Conservation (phyloP, 345 rosid genomes). For the Reutealis trisperma region DNA sequence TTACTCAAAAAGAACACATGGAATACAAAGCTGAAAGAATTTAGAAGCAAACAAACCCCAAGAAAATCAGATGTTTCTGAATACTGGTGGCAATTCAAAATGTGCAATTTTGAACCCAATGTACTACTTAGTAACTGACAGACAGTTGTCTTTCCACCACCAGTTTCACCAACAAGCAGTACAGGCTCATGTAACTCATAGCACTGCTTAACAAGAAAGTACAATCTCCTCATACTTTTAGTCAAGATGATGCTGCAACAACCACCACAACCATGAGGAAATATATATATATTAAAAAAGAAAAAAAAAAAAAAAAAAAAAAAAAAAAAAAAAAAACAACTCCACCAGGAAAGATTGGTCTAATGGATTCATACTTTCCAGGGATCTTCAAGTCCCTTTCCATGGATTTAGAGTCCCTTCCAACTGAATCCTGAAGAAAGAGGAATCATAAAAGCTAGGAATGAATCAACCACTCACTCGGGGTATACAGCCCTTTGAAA, state of each 20-base stretch:
- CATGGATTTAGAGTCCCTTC: constrained; percentile 29
- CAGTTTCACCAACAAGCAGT: constrained; percentile 98
- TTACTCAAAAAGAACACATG: background rate
- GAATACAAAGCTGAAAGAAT: background rate
- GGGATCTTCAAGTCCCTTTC: constrained; percentile 23
- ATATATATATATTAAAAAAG: background rate
- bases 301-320: constrained; percentile 12
- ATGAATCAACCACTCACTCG: background rate
- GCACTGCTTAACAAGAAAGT: constrained; percentile 72
- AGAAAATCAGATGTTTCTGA: constrained; percentile 94
- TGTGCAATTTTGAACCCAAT: constrained; percentile 60
- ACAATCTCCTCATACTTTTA: constrained; percentile 80
- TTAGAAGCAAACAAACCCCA: constrained; percentile 60
- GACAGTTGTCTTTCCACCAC: constrained; percentile 96
- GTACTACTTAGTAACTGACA: constrained; percentile 71
- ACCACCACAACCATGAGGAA: constrained; percentile 16
- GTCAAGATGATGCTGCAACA: constrained; percentile 69
- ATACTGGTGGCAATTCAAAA: constrained; percentile 94
- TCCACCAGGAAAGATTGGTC: constrained; percentile 14
- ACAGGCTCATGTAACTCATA: constrained; percentile 86
- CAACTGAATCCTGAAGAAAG: constrained; percentile 50
- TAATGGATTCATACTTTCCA: constrained; percentile 42
- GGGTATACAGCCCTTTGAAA: background rate
- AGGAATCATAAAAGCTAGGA: background rate
- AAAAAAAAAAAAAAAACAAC: constrained; percentile 3